Conservation (phyloP, 805 yeast genomes). For the Kazachstania psychrophila region DNA sequence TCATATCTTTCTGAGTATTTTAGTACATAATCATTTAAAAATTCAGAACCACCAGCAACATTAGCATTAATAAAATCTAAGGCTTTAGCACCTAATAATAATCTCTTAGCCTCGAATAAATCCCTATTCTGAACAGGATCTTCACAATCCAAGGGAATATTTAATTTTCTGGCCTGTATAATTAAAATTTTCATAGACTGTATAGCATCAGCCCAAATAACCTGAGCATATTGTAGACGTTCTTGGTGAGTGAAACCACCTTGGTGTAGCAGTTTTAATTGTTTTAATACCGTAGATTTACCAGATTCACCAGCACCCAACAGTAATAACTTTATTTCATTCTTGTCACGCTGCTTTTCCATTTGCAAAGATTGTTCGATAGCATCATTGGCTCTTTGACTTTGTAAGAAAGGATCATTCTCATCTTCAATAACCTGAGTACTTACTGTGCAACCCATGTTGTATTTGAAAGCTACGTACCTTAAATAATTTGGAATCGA, state of each 20-base stretch:
- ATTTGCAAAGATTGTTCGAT: slow-evolving; percentile 54
- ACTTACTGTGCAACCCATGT: slow-evolving; percentile 69
- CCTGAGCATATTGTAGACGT: slow-evolving; percentile 68
- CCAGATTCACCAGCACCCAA: slow-evolving; percentile 95
- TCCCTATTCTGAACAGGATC: slow-evolving; percentile 34
- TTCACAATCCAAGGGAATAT: slow-evolving; percentile 61
- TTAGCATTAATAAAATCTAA: slow-evolving; percentile 54
- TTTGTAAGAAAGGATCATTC: slow-evolving; percentile 45
- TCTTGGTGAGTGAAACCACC: slow-evolving; percentile 78
- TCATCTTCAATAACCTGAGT: slow-evolving; percentile 31
- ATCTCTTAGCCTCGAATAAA: slow-evolving; percentile 39
- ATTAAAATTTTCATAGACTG: slow-evolving; percentile 74
- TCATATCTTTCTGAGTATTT: slow-evolving; percentile 51
- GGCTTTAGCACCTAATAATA: slow-evolving; percentile 47
- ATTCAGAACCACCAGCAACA: slow-evolving; percentile 55
- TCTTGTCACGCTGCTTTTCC: slow-evolving; percentile 44
- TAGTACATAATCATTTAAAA: slow-evolving; percentile 54
- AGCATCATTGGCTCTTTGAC: slow-evolving; percentile 47
- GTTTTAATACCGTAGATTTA: slow-evolving; percentile 85
- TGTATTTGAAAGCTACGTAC: too few relatives aligned
- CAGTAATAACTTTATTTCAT: slow-evolving; percentile 62
- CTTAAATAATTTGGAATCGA: too few relatives aligned
- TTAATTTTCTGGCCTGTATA: slow-evolving; percentile 61
- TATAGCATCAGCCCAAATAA: slow-evolving; percentile 88
- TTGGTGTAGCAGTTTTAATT: slow-evolving; percentile 75